Base-by-base conservation (phyloP, 345 rosid genomes). In the Lepidium aucheri region DNA sequence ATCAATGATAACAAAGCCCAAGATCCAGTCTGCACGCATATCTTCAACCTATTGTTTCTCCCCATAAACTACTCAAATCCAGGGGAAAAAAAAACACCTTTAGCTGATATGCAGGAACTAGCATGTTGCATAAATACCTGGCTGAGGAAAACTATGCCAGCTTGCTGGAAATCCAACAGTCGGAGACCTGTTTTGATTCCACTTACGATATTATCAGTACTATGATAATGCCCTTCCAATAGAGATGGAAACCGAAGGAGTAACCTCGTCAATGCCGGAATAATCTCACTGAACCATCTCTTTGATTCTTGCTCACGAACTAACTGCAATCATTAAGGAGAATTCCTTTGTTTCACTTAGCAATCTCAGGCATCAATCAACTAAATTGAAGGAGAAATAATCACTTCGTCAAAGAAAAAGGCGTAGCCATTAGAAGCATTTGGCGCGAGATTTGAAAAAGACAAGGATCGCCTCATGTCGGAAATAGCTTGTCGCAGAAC, bases 101-200 rank as follows among this genome's bases (percentile, higher is more conserved):
- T 4, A 16, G 42, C 60, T 53, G 22, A 17, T 30, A 67, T 12
- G 49, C 20, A 47, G 3, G 36, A 42, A 33, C 35, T 24, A 70
- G 5, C 20, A 39, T 53, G 49, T 4, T 4, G 55, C 4, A 56
- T 9, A 40, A 33, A 70, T 65, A 90, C 98, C 94, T 90, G 96
- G 65, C 78, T 80, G 53, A 94, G 96, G 40, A 90, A 80, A 56
- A 85, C 96, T 3, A 85, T 69, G 72, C 97, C 95, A 28, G 84
- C 69, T 78, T 84, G 82, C 72, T 94, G 97, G 2, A 76, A 52
- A 65, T 71, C 72, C 70, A 94, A 74, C 54, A 90, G 38, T 2
- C 84, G 90, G 42, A 94, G 90, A 61, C 85, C 83, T 4, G 84
- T 70, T 59, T 67, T 56, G 53, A 76, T 46, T 57, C 68, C 78